These are phyloP conservation scores for Suillus subaureus DNA, from an alignment of 768 basidiomycete genomes.

Conservation along the genomic window DNA sequence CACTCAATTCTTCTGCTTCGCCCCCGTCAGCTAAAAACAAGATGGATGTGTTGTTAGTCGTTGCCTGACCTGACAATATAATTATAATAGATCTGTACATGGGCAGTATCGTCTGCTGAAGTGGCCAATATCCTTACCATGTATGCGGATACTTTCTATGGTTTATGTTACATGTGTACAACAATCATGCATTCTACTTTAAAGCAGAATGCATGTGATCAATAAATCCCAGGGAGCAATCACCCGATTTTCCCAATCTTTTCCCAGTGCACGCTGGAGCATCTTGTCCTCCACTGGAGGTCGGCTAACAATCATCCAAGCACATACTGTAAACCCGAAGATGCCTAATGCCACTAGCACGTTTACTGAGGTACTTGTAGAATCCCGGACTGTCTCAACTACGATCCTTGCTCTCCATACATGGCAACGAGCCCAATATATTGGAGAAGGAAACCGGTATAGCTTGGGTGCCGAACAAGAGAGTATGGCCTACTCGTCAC, in stretches of 20 bases:
- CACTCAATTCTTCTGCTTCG: slow-evolving; percentile 24
- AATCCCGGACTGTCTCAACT: background rate
- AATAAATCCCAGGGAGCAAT: background rate
- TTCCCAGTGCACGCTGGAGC: slow-evolving; percentile 12
- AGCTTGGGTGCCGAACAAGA: slow-evolving; percentile 26
- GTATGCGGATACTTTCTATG: background rate
- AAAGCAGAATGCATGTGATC: background rate
- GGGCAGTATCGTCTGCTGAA: background rate
- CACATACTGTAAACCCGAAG: background rate
- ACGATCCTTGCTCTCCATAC: background rate
- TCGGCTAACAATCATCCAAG: slow-evolving; percentile 8
- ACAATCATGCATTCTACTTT: too few relatives aligned
- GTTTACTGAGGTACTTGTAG: background rate
- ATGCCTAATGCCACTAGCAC: background rate
- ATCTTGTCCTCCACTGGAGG: slow-evolving; percentile 16
- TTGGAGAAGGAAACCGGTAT: slow-evolving; percentile 9
- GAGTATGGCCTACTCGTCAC: slow-evolving; percentile 25
- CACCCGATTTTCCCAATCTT: slow-evolving; percentile 15
- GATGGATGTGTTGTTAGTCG: too few relatives aligned
- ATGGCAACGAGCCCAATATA: background rate
- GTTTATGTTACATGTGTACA: background rate
- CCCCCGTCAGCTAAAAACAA: slow-evolving; percentile 22
- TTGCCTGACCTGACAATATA: background rate
- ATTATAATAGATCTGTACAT: too few relatives aligned
- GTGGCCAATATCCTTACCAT: background rate